These are phyloP conservation scores for Dacryopinax primogenitus DNA, from an alignment of 768 basidiomycete species.

Conservation along the genomic window DNA sequence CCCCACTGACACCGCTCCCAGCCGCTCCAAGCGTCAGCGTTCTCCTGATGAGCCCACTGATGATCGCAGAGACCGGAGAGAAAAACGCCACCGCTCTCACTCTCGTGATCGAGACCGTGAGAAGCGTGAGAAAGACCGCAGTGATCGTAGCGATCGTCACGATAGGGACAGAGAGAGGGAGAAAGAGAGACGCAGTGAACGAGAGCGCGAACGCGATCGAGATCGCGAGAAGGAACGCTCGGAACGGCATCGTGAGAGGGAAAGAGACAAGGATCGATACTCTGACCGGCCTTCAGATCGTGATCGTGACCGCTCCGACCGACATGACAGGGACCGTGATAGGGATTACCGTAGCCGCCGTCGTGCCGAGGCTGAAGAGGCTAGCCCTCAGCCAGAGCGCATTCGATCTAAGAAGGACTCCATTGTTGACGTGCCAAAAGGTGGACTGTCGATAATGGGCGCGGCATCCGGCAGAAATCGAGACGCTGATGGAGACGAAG, in stretches of 20 bases:
- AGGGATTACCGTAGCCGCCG: conserved; percentile 47
- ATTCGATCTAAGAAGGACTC: conserved; percentile 6
- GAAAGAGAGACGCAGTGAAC: conserved; percentile 38
- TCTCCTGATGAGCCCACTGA: conserved; percentile 25
- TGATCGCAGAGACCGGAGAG: conserved; percentile 30
- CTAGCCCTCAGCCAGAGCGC: conserved; percentile 18
- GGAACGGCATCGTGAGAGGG: conserved; percentile 19
- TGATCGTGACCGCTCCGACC: conserved; percentile 27
- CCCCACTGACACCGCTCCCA: too few species aligned
- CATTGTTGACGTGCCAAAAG: conserved; percentile 2
- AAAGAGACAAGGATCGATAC: conserved; percentile 22
- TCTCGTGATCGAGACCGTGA: conserved; percentile 15
- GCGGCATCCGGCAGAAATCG: conserved; percentile 7
- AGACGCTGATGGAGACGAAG: conserved; percentile 9
- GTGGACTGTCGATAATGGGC: conserved; percentile 5
- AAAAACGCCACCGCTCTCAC: background rate
- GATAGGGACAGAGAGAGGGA: conserved; percentile 30
- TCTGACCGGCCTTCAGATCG: conserved; percentile 36
- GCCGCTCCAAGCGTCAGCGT: background rate
- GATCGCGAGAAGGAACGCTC: conserved; percentile 29
- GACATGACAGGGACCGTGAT: conserved; percentile 35
- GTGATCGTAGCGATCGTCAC: conserved; percentile 31
- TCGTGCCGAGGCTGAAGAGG: conserved; percentile 50
- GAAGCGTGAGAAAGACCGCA: conserved; percentile 30
- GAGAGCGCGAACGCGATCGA: conserved; percentile 28